Percentiles rank a stretch among this genome's conserved stretches.
Conservation (phyloP, 352 stramenopile species). For the Phytopythium kandeliae region DNA sequence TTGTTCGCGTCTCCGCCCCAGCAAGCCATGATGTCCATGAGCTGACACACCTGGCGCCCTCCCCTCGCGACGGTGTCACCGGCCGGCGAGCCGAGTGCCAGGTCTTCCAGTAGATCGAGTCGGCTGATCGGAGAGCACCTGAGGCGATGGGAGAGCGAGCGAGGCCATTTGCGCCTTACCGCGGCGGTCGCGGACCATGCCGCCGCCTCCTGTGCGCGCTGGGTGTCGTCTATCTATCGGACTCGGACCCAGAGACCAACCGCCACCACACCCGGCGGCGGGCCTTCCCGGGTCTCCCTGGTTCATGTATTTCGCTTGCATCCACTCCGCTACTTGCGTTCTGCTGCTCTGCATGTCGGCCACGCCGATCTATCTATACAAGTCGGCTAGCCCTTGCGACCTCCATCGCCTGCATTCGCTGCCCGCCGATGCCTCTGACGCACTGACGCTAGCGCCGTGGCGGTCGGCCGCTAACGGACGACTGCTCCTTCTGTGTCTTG, state of each 20-base stretch:
- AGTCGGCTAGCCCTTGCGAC: not conserved
- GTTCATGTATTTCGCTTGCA: not conserved
- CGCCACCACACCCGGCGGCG: not conserved
- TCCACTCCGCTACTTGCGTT: not conserved
- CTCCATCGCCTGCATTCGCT: not conserved
- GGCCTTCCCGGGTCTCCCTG: not conserved
- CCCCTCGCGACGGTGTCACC: not conserved
- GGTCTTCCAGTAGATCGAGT: not conserved
- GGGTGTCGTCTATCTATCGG: constrained; percentile 2
- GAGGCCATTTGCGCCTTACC: not conserved
- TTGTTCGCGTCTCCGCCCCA: constrained; percentile 6
- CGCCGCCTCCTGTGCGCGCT: not conserved
- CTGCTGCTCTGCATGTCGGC: not conserved
- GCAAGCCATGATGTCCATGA: constrained; percentile 39
- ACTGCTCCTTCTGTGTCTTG: not conserved
- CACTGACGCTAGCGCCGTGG: not conserved
- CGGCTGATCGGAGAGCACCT: not conserved
- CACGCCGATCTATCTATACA: not conserved
- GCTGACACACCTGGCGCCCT: constrained; percentile 9
- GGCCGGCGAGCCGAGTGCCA: not conserved
- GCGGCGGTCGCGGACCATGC: not conserved
- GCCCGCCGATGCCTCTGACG: not conserved
- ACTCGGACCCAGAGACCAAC: constrained; percentile 3
- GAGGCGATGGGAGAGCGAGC: not conserved
- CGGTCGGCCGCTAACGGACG: not conserved